These are phyloP conservation scores for Medicago ruthenica DNA, from an alignment of 306 rosid genomes.

Conservation along the genomic window DNA sequence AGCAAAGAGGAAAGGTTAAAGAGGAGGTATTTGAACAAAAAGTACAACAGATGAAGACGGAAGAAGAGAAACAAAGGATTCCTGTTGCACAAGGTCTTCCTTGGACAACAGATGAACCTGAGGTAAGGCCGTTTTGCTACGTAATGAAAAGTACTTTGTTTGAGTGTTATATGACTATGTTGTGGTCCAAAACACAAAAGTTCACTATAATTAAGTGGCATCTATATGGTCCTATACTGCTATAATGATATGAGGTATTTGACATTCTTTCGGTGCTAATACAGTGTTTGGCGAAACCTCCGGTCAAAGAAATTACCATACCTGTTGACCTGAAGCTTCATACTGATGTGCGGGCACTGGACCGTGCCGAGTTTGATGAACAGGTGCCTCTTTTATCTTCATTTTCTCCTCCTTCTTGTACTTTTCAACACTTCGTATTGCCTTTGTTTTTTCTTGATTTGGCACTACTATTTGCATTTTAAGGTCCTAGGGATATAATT, in stretches of 20 bases:
- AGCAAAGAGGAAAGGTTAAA: slow-evolving; percentile 92
- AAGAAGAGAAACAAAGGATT: slow-evolving; percentile 80
- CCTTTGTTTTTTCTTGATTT: slow-evolving; percentile 8
- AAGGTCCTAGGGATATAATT: not conserved
- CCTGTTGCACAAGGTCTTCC: slow-evolving; percentile 98
- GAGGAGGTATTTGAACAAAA: slow-evolving; percentile 84
- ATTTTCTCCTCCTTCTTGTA: not conserved
- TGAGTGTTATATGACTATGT: not conserved
- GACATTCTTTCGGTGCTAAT: slow-evolving; percentile 38
- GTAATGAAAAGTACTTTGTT: slow-evolving; percentile 6
- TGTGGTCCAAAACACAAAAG: not conserved
- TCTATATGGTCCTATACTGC: slow-evolving; percentile 11
- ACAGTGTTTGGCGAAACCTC: slow-evolving; percentile 79
- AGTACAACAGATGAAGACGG: slow-evolving; percentile 66
- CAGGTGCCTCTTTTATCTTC: slow-evolving; percentile 57
- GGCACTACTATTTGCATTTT: not conserved
- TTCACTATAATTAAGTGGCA: not conserved
- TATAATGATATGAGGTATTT: slow-evolving; percentile 3
- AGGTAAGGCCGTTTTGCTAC: slow-evolving; percentile 57
- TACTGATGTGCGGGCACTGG: slow-evolving; percentile 75
- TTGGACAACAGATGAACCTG: slow-evolving; percentile 97
- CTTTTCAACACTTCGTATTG: not conserved
- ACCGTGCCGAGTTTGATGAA: slow-evolving; percentile 82
- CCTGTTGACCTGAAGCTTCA: slow-evolving; percentile 73
- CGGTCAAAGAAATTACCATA: slow-evolving; percentile 70